Conservation (phyloP, 2,329 filamentous ascomycete species). For the Penicillium olsonii region DNA sequence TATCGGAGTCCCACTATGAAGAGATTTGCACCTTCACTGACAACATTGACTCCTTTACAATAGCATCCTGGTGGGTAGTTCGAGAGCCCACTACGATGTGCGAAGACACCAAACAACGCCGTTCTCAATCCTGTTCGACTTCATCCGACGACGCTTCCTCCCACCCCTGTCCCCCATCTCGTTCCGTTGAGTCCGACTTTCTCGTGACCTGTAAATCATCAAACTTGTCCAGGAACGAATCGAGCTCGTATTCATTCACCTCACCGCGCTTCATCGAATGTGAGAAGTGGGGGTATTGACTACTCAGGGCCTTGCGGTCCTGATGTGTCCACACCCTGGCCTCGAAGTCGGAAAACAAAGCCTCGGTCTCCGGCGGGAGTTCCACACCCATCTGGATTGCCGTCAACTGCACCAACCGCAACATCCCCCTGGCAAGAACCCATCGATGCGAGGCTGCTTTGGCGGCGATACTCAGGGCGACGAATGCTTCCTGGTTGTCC, state of each 20-base stretch:
- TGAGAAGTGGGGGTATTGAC: constrained; percentile 22
- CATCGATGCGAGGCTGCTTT: constrained; percentile 28
- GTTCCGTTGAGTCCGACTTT: neutral
- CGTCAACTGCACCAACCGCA: constrained; percentile 25
- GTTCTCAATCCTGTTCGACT: neutral
- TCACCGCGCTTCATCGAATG: constrained; percentile 8
- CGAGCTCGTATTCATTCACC: constrained; percentile 10
- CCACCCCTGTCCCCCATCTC: no score
- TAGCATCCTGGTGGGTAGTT: no score
- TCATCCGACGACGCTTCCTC: neutral
- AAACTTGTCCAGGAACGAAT: constrained; percentile 15
- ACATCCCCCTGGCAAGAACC: constrained; percentile 18
- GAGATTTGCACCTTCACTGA: no score
- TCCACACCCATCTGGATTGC: constrained; percentile 18
- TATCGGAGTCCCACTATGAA: neutral
- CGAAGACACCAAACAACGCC: neutral
- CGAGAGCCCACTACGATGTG: no score
- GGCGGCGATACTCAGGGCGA: constrained; percentile 25
- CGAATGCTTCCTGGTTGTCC: constrained; percentile 26
- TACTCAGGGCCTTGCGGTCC: constrained; percentile 17
- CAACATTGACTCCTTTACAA: no score
- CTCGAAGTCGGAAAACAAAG: constrained; percentile 26
- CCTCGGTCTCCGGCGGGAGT: constrained; percentile 25
- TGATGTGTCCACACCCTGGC: constrained; percentile 15
- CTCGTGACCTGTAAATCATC: constrained; percentile 4